Base-by-base conservation (phyloP, 1,284 basidiomycete genomes). In the Boletellus sp. region DNA sequence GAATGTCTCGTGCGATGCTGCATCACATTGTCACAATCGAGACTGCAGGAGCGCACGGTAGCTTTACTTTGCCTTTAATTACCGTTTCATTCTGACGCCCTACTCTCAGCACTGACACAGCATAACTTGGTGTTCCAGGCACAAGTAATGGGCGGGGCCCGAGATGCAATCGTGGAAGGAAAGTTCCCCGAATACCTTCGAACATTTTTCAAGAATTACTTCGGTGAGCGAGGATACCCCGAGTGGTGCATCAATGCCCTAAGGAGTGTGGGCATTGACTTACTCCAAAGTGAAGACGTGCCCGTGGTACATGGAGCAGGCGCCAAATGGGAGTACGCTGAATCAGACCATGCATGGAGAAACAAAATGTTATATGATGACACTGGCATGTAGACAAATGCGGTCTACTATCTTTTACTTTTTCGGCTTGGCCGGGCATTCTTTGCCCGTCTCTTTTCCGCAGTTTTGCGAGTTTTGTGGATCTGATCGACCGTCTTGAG, bases 401-500 rank as follows among this genome's bases (percentile, higher is more conserved):
- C 41, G 19, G 39, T 48, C 47, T 32, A 29, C 61, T 70, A 76
- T 67, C 76, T 68, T 56, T 69, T 79, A 48, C 77, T 68, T 58
- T 74, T 81, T 50, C 66, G 70, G 48, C 64, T 71, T 9, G 84
- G 80, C 21, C 90, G 74, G 19, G 87, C 86, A 61, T 91, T 92
- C 72, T 89, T 91, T 19, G 76, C 79, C 61, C 73, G 80, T 56
- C 74, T 78, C 49, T 77, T 78, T 55, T 88, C 83, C 59, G 69
- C 58, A 23, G 73, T 43, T 60, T 80, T 81, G 50, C 91, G 77
- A 22, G 76, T 69, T 63, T 86, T 93, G 48, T 88, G 78, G 53
- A 95, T 93, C 62, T 93, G 87, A 41, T 91, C 88, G 29, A 80
- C 82, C 0, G 79, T 85, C 71, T 89, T 92, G 62, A 93, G 78